These are phyloP conservation scores for Colletotrichum destructivum DNA, from an alignment of 2,329 filamentous ascomycete species.

Conservation along the genomic window DNA sequence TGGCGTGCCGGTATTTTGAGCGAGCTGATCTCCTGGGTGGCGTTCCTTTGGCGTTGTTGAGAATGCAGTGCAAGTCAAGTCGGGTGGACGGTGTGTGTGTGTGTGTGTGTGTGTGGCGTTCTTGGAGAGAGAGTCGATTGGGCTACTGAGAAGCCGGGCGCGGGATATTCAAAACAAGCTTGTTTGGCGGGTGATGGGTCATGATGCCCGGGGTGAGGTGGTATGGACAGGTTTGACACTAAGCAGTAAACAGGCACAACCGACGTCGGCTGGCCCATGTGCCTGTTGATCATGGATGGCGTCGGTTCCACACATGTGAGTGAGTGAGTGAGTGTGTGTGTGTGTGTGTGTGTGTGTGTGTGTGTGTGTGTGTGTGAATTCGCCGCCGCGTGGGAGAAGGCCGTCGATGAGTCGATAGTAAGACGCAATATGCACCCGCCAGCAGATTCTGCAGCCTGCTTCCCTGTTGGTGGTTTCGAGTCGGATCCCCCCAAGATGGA, in stretches of 20 bases:
- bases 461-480: not conserved
- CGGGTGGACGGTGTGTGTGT: too few species aligned
- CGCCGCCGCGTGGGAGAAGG: too few species aligned
- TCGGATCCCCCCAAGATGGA: not conserved
- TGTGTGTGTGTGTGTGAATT: too few species aligned
- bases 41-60: too few species aligned
- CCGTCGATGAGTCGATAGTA: not conserved
- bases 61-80: not conserved
- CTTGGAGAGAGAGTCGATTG: not conserved
- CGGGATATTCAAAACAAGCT: not conserved
- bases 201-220: not conserved
- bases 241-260: not conserved
- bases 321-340: too few species aligned
- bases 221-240: too few species aligned
- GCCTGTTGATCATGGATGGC: not conserved
- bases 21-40: slow-evolving; percentile 11
- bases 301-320: not conserved
- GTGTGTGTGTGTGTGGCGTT: not conserved
- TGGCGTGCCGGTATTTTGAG: slow-evolving; percentile 31
- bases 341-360: too few species aligned
- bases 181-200: not conserved
- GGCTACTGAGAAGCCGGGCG: not conserved
- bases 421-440: not conserved
- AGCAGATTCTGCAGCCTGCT: not conserved
- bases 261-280: not conserved